These are phyloP conservation scores for Cyclotella choctawhatcheeana DNA, from an alignment of 108 stramenopile species.

Conservation along the genomic window DNA sequence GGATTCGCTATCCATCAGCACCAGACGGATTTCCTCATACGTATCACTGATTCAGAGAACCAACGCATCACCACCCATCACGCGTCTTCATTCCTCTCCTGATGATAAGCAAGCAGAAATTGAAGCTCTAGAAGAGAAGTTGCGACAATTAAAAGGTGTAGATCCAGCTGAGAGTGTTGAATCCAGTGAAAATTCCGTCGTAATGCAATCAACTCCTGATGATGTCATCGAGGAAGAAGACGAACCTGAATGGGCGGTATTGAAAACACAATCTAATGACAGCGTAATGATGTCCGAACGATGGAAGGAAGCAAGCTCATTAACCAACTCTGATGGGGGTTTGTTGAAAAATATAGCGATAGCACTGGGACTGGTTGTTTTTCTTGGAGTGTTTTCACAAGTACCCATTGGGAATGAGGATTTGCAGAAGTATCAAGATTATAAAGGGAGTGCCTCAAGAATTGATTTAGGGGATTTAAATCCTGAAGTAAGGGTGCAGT, in stretches of 20 bases:
- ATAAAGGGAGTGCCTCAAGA: conserved; percentile 30
- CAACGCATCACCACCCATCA: background rate
- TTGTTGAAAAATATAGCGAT: conserved; percentile 16
- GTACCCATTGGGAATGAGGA: conserved; percentile 37
- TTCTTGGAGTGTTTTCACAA: conserved; percentile 41
- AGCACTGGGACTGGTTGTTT: conserved; percentile 34
- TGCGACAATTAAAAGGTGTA: conserved; percentile 36
- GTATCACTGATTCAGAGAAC: background rate
- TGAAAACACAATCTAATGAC: conserved; percentile 36
- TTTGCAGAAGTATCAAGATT: conserved; percentile 46
- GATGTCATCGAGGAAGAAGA: too few species aligned
- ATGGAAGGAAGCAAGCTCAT: conserved; percentile 41
- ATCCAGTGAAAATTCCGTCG: background rate
- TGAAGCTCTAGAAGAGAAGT: conserved; percentile 41
- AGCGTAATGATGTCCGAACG: conserved; percentile 51
- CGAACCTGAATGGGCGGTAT: conserved; percentile 14
- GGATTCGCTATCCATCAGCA: too few species aligned
- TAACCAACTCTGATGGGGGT: conserved; percentile 4
- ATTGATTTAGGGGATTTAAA: conserved; percentile 58
- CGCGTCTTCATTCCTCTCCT: conserved; percentile 25
- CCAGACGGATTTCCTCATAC: background rate
- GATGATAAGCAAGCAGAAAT: conserved; percentile 52
- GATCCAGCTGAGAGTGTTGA: background rate
- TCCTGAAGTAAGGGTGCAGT: conserved; percentile 28
- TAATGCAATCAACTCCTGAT: conserved; percentile 4